Evolutionary conservation across 352 stramenopile genomes (phyloP).

Genomic region (Phytophthora palmivora): DNA sequence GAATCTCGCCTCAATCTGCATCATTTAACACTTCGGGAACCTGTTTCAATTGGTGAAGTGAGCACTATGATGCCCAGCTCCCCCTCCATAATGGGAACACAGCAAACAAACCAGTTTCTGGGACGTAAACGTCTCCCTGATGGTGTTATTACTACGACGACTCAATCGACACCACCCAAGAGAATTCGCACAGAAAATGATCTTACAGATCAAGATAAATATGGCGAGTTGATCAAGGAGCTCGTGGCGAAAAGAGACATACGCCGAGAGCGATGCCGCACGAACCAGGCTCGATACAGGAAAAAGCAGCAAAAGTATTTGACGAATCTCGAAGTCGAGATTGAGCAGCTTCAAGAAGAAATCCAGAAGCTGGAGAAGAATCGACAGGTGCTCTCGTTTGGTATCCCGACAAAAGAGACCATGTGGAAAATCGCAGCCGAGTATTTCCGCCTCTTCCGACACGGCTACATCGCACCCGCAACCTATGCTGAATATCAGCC

Average conservation of each 20-base stretch:
- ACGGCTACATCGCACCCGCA: conserved; percentile 18
- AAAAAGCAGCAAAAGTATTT: conserved; percentile 32
- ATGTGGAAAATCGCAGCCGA: conserved; percentile 16
- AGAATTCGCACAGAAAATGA: neutral
- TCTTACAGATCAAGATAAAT: neutral
- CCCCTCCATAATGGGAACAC: neutral
- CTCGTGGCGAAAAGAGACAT: neutral
- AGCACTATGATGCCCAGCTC: neutral
- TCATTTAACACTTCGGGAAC: neutral
- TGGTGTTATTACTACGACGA: neutral
- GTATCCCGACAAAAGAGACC: conserved; percentile 5
- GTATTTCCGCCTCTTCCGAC: conserved; percentile 29
- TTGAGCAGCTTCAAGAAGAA: conserved; percentile 30
- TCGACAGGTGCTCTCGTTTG: conserved; percentile 5
- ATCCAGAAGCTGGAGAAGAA: conserved; percentile 33
- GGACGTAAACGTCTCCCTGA: neutral
- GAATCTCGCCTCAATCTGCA: neutral
- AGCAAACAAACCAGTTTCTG: neutral
- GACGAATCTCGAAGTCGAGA: conserved; percentile 22
- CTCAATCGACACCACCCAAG: neutral
- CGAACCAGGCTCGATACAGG: conserved; percentile 47
- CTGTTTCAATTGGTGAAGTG: neutral
- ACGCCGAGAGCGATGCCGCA: conserved; percentile 42
- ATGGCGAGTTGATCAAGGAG: conserved; percentile 9
- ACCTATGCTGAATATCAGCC: neutral